A percentile compares a stretch with the other conserved stretches of the same genome.
Conservation (phyloP, 139 green algal genomes). For the Desmodesmus armatus region DNA sequence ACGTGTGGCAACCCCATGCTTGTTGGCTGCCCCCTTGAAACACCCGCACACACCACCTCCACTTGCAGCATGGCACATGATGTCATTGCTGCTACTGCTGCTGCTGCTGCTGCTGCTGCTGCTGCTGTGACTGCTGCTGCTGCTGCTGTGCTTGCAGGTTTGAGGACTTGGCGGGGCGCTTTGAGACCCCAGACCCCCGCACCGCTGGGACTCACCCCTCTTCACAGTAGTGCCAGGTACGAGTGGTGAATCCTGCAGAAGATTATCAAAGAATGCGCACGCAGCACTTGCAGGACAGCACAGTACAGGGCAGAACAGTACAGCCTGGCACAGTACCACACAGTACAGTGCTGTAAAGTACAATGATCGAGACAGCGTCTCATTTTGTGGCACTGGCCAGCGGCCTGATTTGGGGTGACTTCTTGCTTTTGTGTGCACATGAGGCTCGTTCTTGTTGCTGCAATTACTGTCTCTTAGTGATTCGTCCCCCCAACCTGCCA, state of each 20-base stretch:
- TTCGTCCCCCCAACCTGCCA: not conserved
- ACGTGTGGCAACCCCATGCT: too few species aligned
- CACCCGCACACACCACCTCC: too few species aligned
- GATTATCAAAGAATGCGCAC: not conserved
- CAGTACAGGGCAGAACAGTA: too few species aligned
- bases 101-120: not conserved
- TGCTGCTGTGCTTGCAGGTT: slow-evolving; percentile 5
- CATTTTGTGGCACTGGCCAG: not conserved
- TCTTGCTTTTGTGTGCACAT: not conserved
- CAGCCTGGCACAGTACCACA: too few species aligned
- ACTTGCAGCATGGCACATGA: not conserved
- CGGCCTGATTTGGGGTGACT: not conserved
- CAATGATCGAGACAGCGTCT: not conserved
- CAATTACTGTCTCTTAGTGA: not conserved
- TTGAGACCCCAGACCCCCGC: slow-evolving; percentile 88
- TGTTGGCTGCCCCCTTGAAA: not conserved
- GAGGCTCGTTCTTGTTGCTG: not conserved
- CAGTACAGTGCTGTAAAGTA: not conserved
- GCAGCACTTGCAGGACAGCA: too few species aligned
- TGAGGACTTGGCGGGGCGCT: slow-evolving; percentile 72
- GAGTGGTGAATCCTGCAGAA: not conserved
- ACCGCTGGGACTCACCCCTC: slow-evolving; percentile 93
- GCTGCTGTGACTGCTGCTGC: not conserved
- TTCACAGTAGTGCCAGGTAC: slow-evolving; percentile 69
- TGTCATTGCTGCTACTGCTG: not conserved